Evolutionary conservation across 2,329 filamentous ascomycete genomes (phyloP).

Genomic region (Verticillium klebahnii): DNA sequence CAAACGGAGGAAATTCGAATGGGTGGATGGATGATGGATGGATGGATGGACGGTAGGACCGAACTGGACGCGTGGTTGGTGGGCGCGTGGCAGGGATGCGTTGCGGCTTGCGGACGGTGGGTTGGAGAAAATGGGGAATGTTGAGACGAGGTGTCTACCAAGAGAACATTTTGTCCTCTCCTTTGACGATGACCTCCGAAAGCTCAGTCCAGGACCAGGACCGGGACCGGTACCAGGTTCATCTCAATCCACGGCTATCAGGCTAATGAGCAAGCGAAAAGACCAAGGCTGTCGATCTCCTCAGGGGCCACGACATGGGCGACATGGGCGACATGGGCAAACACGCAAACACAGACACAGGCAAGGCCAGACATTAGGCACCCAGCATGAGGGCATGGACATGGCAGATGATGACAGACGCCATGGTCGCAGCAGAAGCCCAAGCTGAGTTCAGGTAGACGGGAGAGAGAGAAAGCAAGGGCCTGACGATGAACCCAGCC

Average conservation of each 20-base stretch:
- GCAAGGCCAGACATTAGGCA: background rate
- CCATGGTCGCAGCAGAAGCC: background rate
- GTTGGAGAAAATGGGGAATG: too few species aligned
- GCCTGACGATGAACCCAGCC: background rate
- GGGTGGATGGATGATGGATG: background rate
- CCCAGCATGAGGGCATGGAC: background rate
- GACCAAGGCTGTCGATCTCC: background rate
- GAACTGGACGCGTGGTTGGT: background rate
- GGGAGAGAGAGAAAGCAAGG: background rate
- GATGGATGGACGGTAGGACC: background rate
- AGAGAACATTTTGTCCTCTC: too few species aligned
- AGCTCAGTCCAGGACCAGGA: too few species aligned
- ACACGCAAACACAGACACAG: background rate
- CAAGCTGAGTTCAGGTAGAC: background rate
- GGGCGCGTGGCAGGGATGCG: background rate
- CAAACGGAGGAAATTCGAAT: background rate
- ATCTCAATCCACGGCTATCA: background rate
- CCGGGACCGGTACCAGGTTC: background rate
- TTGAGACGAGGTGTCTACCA: too few species aligned
- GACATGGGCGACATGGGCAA: too few species aligned
- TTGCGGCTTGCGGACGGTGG: too few species aligned
- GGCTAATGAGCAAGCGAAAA: background rate
- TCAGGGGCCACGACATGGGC: background rate
- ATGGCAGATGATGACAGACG: background rate
- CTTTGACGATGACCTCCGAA: too few species aligned